These are phyloP conservation scores for Pseudocercospora macadamiae DNA, from an alignment of 2,329 filamentous ascomycete species.

Conservation along the genomic window DNA sequence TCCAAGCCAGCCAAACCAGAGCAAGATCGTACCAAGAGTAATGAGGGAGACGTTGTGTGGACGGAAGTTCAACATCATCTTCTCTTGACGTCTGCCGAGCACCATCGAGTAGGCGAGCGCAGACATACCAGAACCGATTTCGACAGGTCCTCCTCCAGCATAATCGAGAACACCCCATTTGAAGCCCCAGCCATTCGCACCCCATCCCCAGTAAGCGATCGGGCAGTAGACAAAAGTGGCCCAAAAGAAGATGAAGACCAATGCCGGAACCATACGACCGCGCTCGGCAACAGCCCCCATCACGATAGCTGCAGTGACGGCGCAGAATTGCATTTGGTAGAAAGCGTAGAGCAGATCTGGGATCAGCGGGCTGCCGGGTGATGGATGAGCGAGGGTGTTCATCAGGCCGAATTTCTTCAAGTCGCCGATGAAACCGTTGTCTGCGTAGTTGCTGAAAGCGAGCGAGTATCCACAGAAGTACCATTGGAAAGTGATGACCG, in stretches of 20 bases:
- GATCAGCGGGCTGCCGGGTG: conserved; percentile 83
- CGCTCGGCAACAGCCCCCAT: conserved; percentile 92
- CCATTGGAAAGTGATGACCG: conserved; percentile 95
- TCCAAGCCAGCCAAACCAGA: conserved; percentile 98
- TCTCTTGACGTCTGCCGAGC: conserved; percentile 93
- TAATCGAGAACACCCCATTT: conserved; percentile 93
- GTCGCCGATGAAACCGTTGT: conserved; percentile 90
- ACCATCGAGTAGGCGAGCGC: conserved; percentile 95
- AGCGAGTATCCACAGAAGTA: conserved; percentile 99
- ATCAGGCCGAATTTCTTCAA: conserved; percentile 85
- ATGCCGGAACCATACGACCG: conserved; percentile 85
- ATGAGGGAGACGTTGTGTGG: conserved; percentile 98
- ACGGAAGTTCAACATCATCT: conserved; percentile 99
- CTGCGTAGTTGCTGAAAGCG: conserved; percentile 80
- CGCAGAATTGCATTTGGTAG: conserved; percentile 99
- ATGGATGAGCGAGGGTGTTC: conserved; percentile 81
- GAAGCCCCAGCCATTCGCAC: conserved; percentile 88
- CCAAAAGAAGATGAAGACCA: conserved; percentile 97
- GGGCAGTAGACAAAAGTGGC: conserved; percentile 97
- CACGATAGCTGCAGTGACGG: conserved; percentile 86
- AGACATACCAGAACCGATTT: conserved; percentile 91
- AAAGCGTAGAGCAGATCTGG: conserved; percentile 91
- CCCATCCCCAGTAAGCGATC: conserved; percentile 96
- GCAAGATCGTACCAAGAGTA: conserved; percentile 89
- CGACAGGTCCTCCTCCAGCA: conserved; percentile 93